A percentile compares a stretch with the other conserved stretches of the same genome.
Evolutionary conservation across 495 filamentous ascomycete species (phyloP).

Genomic region (Penicillium taxi): DNA sequence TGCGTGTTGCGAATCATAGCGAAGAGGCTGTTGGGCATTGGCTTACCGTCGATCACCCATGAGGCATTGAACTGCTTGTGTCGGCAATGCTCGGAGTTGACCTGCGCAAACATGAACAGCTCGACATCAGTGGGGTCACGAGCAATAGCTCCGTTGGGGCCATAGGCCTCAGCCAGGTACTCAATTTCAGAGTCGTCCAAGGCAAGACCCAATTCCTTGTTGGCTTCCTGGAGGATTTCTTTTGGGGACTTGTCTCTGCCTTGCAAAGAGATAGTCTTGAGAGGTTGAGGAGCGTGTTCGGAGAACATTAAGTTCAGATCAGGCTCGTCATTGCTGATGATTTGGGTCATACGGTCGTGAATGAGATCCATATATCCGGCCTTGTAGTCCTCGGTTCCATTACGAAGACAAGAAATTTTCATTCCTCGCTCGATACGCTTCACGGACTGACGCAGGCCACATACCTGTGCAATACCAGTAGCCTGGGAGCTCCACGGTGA

Average conservation of each 20-base stretch:
- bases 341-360: conserved; percentile 91
- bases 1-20: conserved; percentile 95
- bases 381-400: conserved; percentile 26
- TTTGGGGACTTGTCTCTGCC: conserved; percentile 52
- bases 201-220: conserved; percentile 72
- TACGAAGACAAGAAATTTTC: conserved; percentile 51
- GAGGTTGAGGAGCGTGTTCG: conserved; percentile 58
- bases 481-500: conserved; percentile 97
- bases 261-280: conserved; percentile 65
- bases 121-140: conserved; percentile 82
- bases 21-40: conserved; percentile 73
- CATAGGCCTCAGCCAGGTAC: conserved; percentile 83
- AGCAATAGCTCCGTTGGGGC: conserved; percentile 55
- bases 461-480: conserved; percentile 88
- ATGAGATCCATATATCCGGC: conserved; percentile 61
- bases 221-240: conserved; percentile 70
- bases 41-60: conserved; percentile 90
- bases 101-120: conserved; percentile 98
- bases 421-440: conserved; percentile 84
- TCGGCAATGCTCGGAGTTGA: conserved; percentile 56
- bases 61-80: conserved; percentile 91
- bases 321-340: conserved; percentile 55
- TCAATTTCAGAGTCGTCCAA: conserved; percentile 85
- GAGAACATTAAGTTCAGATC: conserved; percentile 69
- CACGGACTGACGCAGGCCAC: conserved; percentile 63